Percentiles rank a stretch among this genome's conserved stretches.
Conservation (phyloP, 768 basidiomycete genomes). For the Leucocoprinus birnbaumii region DNA sequence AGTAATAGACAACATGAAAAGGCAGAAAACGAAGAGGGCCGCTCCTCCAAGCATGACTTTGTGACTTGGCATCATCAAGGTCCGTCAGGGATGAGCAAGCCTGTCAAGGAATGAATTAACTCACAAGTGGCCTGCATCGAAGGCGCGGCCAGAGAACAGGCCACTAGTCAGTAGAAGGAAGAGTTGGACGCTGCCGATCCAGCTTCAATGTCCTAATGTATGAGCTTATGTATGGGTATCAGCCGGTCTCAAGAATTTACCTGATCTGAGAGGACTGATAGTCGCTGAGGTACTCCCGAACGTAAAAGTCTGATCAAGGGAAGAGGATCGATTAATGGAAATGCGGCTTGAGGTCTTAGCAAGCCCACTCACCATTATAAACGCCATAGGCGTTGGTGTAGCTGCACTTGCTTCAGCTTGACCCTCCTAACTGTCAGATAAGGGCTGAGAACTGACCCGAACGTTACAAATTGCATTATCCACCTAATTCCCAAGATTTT, state of each 20-base stretch:
- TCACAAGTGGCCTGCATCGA: conserved; percentile 53
- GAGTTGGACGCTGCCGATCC: conserved; percentile 48
- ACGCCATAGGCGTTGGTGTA: conserved; percentile 35
- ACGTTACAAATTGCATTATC: conserved; percentile 39
- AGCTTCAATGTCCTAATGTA: conserved; percentile 18
- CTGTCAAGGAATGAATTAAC: background rate
- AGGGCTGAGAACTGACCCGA: conserved; percentile 29
- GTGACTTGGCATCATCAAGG: conserved; percentile 26
- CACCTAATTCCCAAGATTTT: conserved; percentile 25
- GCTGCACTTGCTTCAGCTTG: conserved; percentile 16
- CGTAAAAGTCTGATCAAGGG: conserved; percentile 33
- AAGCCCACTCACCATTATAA: conserved; percentile 24
- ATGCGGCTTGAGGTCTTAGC: conserved; percentile 15
- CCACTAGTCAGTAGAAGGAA: conserved; percentile 43
- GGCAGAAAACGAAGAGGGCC: conserved; percentile 38
- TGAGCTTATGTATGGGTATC: background rate
- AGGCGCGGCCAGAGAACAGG: conserved; percentile 42
- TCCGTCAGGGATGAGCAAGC: background rate
- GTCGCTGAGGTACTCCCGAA: conserved; percentile 32
- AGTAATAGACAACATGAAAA: conserved; percentile 45
- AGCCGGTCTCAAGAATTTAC: conserved; percentile 17
- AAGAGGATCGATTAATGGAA: conserved; percentile 9
- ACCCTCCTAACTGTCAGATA: background rate
- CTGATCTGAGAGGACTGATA: conserved; percentile 34
- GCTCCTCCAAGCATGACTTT: conserved; percentile 42